These are phyloP conservation scores for Ceratonia siliqua DNA, from an alignment of 306 rosid species.

Conservation along the genomic window DNA sequence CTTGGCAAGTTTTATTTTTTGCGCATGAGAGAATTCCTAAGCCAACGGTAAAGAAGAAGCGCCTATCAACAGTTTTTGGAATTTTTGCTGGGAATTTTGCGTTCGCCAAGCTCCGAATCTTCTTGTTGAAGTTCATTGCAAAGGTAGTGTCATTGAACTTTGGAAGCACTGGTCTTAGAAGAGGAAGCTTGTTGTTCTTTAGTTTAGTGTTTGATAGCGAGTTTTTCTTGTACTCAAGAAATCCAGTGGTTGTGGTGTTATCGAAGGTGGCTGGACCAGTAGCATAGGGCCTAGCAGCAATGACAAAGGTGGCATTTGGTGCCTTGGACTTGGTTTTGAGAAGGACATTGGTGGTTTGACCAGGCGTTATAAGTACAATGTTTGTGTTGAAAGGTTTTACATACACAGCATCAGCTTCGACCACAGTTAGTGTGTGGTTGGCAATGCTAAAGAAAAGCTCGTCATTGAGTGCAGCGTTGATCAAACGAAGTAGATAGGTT, in stretches of 20 bases:
- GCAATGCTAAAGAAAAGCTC: constrained; percentile 62
- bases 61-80: constrained; percentile 40
- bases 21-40: constrained; percentile 46
- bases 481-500: constrained; percentile 48
- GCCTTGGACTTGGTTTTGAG: constrained; percentile 43
- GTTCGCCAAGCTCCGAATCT: constrained; percentile 45
- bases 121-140: constrained; percentile 43
- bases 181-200: constrained; percentile 34
- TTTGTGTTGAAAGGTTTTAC: constrained; percentile 52
- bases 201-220: neutral
- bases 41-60: constrained; percentile 56
- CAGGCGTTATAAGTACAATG: constrained; percentile 48
- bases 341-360: constrained; percentile 56
- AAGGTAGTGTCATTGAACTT: constrained; percentile 43
- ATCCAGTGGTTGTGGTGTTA: constrained; percentile 51
- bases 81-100: constrained; percentile 49
- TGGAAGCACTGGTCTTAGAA: constrained; percentile 46
- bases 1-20: constrained; percentile 40
- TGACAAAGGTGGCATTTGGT: constrained; percentile 50
- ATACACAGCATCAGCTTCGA: constrained; percentile 55
- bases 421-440: constrained; percentile 51
- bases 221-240: constrained; percentile 44
- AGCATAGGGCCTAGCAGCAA: constrained; percentile 51
- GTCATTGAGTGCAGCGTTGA: constrained; percentile 46
- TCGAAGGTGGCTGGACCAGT: constrained; percentile 54